Evolutionary conservation across 305 asterid species (phyloP).

Genomic region (Rubia tinctorum): DNA sequence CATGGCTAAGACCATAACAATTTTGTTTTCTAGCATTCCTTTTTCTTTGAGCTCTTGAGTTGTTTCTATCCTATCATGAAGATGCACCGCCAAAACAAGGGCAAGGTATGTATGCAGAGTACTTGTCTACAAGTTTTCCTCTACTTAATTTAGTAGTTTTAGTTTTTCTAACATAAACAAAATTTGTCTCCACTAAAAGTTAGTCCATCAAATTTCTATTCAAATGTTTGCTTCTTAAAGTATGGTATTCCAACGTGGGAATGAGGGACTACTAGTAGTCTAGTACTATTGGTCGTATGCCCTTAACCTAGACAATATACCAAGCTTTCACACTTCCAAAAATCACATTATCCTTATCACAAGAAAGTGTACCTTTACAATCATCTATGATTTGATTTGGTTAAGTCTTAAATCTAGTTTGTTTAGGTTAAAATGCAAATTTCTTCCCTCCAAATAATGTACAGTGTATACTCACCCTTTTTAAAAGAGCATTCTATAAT

Average conservation of each 20-base stretch:
- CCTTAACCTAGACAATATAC: neutral
- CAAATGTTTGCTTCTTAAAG: conserved; percentile 7
- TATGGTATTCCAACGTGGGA: neutral
- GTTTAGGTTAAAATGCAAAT: neutral
- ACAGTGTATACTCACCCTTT: too few relatives aligned
- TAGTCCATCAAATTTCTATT: conserved; percentile 6
- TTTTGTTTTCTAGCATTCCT: conserved; percentile 5
- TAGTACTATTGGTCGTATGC: neutral
- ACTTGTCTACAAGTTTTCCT: conserved; percentile 1
- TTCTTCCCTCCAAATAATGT: neutral
- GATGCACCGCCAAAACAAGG: conserved; percentile 7
- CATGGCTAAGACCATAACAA: conserved; percentile 3
- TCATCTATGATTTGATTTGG: neutral
- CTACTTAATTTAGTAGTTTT: neutral
- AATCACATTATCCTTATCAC: neutral
- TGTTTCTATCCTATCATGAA: conserved; percentile 2
- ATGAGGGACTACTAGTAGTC: neutral
- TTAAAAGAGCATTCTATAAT: too few relatives aligned
- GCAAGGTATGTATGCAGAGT: neutral
- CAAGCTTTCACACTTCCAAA: neutral
- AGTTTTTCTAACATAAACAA: conserved; percentile 15
- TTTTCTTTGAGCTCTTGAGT: neutral
- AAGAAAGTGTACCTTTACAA: neutral
- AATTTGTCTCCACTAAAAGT: conserved; percentile 41
- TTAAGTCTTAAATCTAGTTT: neutral